These are phyloP conservation scores for Vicia sativa DNA, from an alignment of 306 rosid species.

Conservation along the genomic window DNA sequence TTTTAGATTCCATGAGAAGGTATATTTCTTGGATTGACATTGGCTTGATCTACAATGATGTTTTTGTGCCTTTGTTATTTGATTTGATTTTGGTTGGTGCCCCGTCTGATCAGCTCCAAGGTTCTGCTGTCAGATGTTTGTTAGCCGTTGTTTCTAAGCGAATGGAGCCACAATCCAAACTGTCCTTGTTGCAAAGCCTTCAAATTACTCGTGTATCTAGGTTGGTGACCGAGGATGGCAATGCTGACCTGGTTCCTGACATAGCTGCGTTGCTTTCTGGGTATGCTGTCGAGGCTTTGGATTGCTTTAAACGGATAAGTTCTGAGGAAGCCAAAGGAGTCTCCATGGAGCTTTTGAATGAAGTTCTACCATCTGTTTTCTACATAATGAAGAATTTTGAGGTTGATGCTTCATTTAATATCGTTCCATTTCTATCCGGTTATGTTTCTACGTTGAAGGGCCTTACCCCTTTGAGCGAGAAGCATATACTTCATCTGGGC, in stretches of 20 bases:
- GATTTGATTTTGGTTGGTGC: constrained; percentile 74
- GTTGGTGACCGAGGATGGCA: constrained; percentile 61
- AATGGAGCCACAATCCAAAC: constrained; percentile 78
- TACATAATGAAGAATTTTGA: constrained; percentile 76
- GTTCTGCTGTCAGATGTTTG: constrained; percentile 83
- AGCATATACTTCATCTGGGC: constrained; percentile 73
- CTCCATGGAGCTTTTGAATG: constrained; percentile 65
- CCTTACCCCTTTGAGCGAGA: constrained; percentile 70
- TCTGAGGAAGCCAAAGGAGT: constrained; percentile 73
- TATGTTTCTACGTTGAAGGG: constrained; percentile 78
- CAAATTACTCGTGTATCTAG: constrained; percentile 70
- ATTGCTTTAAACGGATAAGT: constrained; percentile 79
- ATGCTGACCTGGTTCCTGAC: constrained; percentile 69
- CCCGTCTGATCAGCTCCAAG: constrained; percentile 69
- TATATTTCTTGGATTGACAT: constrained; percentile 95
- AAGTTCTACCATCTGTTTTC: constrained; percentile 86
- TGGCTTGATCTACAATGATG: constrained; percentile 79
- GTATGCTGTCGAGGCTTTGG: constrained; percentile 79
- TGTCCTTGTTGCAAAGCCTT: constrained; percentile 80
- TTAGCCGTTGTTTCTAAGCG: constrained; percentile 84
- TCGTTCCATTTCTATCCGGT: constrained; percentile 80
- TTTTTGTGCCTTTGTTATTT: constrained; percentile 74
- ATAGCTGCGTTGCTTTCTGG: constrained; percentile 79
- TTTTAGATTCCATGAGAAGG: constrained; percentile 80
- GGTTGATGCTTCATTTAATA: constrained; percentile 74